Base-by-base conservation (phyloP, 1,284 basidiomycete species). In the Naganishia cerealis region DNA sequence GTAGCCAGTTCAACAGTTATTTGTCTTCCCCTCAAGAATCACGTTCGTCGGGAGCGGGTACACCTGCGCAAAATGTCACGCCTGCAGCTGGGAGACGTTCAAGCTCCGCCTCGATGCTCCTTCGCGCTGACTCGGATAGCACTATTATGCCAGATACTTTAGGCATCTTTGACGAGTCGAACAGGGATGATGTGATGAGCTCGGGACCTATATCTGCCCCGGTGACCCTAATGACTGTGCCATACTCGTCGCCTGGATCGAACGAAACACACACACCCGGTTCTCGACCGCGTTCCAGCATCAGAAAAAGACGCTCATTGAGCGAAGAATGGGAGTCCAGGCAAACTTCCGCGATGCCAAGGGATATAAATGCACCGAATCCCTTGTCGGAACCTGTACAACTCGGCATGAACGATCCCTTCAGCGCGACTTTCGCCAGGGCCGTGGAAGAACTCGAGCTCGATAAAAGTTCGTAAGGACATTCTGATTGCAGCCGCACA, bases 401-500 rank as follows among this genome's bases (percentile, higher is more conserved):
- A 42, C 42, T 68, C 5, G 67, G 67, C 3, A 68, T 68, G 67
- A 63, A 29, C 29, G 67, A 68, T 39, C 59, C 59, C 5, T 68
- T 68, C 55, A 63, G 59, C n/a, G 67, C 67, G 18, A 68, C 53
- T 15, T 68, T 68, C 40, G 67, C 59, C 15, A 57, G 50, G 53
- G 67, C 67, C 39, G 54, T 68, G 36, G 38, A 63, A 12, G 29
- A 63, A 33, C 12, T 33, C 21, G 50, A 40, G 26, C 50, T 29
- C 16, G 24, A 57, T 24, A 16, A 38, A 57, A 7, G 18, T 5
- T 36, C 38, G 8, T 36, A n/a, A 40, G 13, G 29, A 12, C 33
- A 18, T 38, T 56, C 9, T 15, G n/a, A 1, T 9, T 56, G 21
- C 12, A 40, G 36, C 10, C n/a, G 2, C 54, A 16, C 33, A 10